phyloP scores from a whole-genome alignment of 495 filamentous ascomycete species.

The Coniosporium apollinis region DNA sequence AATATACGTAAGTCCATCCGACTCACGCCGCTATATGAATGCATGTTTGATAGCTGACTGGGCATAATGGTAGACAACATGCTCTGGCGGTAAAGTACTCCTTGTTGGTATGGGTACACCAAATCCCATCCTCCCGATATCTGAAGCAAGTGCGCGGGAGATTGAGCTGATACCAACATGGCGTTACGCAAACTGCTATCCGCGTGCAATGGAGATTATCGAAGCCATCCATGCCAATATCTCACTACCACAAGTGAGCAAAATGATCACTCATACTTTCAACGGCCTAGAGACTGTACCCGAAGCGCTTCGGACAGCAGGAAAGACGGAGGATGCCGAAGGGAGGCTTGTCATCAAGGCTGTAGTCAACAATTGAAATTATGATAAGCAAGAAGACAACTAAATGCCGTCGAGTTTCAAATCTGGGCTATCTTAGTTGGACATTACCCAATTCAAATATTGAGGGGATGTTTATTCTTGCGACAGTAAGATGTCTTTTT shows the following conservation, averaged over 20 bases:
- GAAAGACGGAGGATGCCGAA: neutral
- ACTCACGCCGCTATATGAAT: no score
- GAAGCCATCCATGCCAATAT: neutral
- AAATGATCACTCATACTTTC: neutral
- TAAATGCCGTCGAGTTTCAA: no score
- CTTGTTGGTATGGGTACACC: slow-evolving; percentile 2
- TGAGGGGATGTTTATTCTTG: no score
- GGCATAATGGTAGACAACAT: neutral
- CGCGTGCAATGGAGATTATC: neutral
- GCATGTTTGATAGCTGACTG: neutral
- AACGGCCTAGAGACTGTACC: neutral
- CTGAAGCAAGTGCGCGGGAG: slow-evolving; percentile 1
- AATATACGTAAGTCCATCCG: neutral
- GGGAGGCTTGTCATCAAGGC: slow-evolving; percentile 1
- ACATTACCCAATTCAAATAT: no score
- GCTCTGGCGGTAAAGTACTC: neutral
- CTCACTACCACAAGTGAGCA: neutral
- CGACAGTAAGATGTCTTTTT: no score
- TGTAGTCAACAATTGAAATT: neutral
- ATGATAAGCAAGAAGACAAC: no score
- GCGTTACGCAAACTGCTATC: slow-evolving; percentile 3
- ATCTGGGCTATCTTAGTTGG: no score
- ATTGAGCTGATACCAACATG: neutral
- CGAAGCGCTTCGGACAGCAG: neutral
- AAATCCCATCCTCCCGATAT: neutral